phyloP scores from a whole-genome alignment of 139 green algal genomes.

The Micractinium conductrix region DNA sequence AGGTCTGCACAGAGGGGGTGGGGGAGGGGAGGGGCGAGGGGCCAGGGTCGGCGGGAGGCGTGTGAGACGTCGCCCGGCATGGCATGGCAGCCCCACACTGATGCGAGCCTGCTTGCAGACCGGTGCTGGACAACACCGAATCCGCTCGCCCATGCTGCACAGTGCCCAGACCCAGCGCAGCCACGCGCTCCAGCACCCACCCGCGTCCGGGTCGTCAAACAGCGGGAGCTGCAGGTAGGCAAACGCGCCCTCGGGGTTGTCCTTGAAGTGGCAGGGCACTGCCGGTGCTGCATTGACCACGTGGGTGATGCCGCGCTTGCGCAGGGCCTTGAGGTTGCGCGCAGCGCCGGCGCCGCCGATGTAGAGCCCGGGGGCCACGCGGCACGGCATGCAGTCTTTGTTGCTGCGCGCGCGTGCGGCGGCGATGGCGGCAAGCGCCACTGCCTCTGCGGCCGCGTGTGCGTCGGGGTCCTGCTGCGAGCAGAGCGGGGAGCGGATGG shows the following conservation, averaged over 20 bases:
- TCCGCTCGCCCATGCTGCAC: too few species aligned
- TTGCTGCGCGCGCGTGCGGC: background rate
- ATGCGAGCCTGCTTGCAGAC: too few species aligned
- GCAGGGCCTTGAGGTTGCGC: slow-evolving; percentile 51
- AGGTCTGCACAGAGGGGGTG: slow-evolving; percentile 51
- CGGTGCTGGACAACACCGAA: too few species aligned
- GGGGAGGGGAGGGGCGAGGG: slow-evolving; percentile 13
- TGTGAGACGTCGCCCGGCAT: too few species aligned
- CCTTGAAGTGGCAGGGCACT: slow-evolving; percentile 56
- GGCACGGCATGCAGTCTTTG: slow-evolving; percentile 32
- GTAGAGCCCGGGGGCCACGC: slow-evolving; percentile 42
- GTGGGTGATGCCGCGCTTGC: slow-evolving; percentile 75
- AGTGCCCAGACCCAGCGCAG: too few species aligned
- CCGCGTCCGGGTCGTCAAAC: slow-evolving; percentile 75
- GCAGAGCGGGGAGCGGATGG: background rate
- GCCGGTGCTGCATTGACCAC: slow-evolving; percentile 80
- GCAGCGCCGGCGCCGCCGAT: slow-evolving; percentile 56
- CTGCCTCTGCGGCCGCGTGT: background rate
- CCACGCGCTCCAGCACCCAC: too few species aligned
- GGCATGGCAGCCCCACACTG: too few species aligned
- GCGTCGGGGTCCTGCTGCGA: background rate
- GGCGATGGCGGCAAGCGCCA: background rate
- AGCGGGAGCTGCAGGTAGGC: slow-evolving; percentile 69
- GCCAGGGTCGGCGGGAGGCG: too few species aligned
- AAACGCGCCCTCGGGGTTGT: slow-evolving; percentile 35